Evolutionary conservation across 2,329 filamentous ascomycete genomes (phyloP).

Genomic region (Xylaria multiplex): DNA sequence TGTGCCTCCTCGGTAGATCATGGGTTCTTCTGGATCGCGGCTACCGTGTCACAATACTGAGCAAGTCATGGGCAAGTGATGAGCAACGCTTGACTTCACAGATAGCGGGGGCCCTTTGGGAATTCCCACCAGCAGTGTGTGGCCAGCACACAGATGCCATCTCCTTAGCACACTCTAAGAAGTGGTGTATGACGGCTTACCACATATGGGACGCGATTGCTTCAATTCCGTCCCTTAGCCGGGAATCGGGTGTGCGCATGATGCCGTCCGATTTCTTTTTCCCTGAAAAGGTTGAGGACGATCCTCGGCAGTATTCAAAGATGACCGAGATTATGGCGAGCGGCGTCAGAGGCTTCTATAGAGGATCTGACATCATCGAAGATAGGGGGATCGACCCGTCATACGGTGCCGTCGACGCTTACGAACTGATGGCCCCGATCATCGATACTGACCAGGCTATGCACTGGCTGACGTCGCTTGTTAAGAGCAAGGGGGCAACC

Average conservation of each 20-base stretch:
- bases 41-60: conserved; percentile 57
- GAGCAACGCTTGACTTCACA: conserved; percentile 57
- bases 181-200: conserved; percentile 56
- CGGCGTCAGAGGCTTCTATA: conserved; percentile 53
- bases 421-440: conserved; percentile 56
- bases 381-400: conserved; percentile 48
- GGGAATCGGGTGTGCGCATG: conserved; percentile 52
- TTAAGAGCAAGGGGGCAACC: conserved; percentile 54
- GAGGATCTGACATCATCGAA: conserved; percentile 50
- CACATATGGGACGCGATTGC: conserved; percentile 55
- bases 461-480: conserved; percentile 54
- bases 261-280: conserved; percentile 55
- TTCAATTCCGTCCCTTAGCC: conserved; percentile 46
- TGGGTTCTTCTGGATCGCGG: conserved; percentile 58
- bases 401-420: conserved; percentile 55
- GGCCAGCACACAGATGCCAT: conserved; percentile 55
- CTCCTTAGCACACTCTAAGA: conserved; percentile 53
- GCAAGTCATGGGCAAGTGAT: conserved; percentile 54
- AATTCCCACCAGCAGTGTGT: conserved; percentile 58
- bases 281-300: conserved; percentile 48
- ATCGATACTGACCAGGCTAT: conserved; percentile 59
- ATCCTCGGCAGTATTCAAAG: conserved; percentile 50
- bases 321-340: conserved; percentile 54
- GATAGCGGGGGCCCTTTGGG: conserved; percentile 59
- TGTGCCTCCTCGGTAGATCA: conserved; percentile 39